These are phyloP conservation scores for Tranzscheliella williamsii DNA, from an alignment of 1,284 basidiomycete genomes.

Conservation along the genomic window DNA sequence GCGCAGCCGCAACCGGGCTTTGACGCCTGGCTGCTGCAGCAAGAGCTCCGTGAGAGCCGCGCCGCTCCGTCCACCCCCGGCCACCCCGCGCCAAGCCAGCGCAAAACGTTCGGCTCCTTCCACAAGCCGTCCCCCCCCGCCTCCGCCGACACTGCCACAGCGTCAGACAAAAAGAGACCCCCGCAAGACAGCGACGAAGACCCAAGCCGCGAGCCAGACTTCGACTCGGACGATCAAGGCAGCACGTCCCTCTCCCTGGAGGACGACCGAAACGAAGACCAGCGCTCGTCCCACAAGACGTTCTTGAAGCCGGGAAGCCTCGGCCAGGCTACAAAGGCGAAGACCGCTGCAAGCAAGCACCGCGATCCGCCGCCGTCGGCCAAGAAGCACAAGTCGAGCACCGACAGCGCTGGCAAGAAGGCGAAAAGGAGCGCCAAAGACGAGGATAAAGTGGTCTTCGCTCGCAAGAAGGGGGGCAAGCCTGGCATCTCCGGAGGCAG, in stretches of 20 bases:
- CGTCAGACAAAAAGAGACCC: background rate
- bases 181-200: background rate
- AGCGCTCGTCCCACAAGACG: background rate
- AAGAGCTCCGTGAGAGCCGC: no score
- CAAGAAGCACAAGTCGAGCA: background rate
- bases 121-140: conserved; percentile 3
- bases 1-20: conserved; percentile 33
- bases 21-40: conserved; percentile 40
- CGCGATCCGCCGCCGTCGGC: background rate
- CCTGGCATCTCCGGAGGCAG: conserved; percentile 21
- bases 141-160: background rate
- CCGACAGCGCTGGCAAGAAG: no score
- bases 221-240: conserved; percentile 5
- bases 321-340: background rate
- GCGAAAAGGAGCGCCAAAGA: no score
- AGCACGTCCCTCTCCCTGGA: background rate
- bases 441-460: conserved; percentile 29
- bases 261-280: background rate
- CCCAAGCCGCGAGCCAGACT: conserved; percentile 5
- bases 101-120: conserved; percentile 19
- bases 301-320: conserved; percentile 20
- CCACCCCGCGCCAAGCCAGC: background rate
- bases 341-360: conserved; percentile 4
- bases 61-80: background rate
- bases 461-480: conserved; percentile 26